Percentiles rank a stretch among this genome's conserved stretches.
phyloP scores from a whole-genome alignment of 306 rosid genomes.

The Dryas alaskensis region DNA sequence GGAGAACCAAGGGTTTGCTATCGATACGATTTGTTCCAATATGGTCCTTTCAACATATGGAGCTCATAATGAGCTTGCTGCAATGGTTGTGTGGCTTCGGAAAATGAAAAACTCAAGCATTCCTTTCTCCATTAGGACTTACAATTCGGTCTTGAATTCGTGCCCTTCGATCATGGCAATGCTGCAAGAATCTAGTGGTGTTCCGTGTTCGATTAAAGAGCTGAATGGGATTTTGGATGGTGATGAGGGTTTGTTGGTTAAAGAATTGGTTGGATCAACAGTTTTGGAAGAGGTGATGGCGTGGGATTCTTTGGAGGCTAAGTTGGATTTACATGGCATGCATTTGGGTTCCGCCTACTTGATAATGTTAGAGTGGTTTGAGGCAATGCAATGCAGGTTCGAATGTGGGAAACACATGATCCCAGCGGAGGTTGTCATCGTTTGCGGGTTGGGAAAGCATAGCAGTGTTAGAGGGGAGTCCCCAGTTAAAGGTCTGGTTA shows the following conservation, averaged over 20 bases:
- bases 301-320: slow-evolving; percentile 63
- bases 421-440: slow-evolving; percentile 49
- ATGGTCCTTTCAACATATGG: slow-evolving; percentile 81
- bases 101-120: slow-evolving; percentile 43
- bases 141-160: slow-evolving; percentile 59
- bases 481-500: slow-evolving; percentile 55
- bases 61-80: slow-evolving; percentile 46
- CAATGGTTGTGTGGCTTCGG: slow-evolving; percentile 65
- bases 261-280: slow-evolving; percentile 45
- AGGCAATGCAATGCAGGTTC: slow-evolving; percentile 51
- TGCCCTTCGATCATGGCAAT: slow-evolving; percentile 46
- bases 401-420: slow-evolving; percentile 19
- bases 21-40: slow-evolving; percentile 61
- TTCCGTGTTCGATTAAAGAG: slow-evolving; percentile 50
- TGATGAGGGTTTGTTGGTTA: slow-evolving; percentile 60
- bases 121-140: slow-evolving; percentile 70
- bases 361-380: slow-evolving; percentile 66
- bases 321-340: slow-evolving; percentile 81
- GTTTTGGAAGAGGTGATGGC: slow-evolving; percentile 60
- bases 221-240: slow-evolving; percentile 39
- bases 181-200: slow-evolving; percentile 33
- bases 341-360: slow-evolving; percentile 67
- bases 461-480: slow-evolving; percentile 72
- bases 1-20: slow-evolving; percentile 48
- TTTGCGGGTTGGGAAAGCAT: slow-evolving; percentile 79